A percentile compares a stretch with the other conserved stretches of the same genome.
Evolutionary conservation across 2,329 filamentous ascomycete genomes (phyloP).

Genomic region (Acrocalymma vagum): DNA sequence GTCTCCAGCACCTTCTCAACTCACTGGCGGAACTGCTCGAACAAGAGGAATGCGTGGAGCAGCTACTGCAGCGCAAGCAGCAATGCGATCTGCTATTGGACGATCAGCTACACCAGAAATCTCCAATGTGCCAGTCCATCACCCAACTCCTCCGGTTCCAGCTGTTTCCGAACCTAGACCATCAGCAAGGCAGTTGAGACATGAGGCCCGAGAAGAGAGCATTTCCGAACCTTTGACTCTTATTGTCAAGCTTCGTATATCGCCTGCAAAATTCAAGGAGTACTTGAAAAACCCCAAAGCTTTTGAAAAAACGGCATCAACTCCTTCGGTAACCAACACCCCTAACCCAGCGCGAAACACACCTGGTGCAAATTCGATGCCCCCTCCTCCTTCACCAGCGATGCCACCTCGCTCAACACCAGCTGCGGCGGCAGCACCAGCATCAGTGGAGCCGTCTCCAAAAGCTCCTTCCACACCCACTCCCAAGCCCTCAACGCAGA

Average conservation of each 20-base stretch:
- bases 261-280: constrained; percentile 74
- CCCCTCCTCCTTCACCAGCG: constrained; percentile 59
- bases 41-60: constrained; percentile 90
- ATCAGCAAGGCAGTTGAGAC: constrained; percentile 65
- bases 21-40: constrained; percentile 78
- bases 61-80: constrained; percentile 83
- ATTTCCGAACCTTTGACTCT: constrained; percentile 69
- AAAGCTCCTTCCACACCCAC: constrained; percentile 48
- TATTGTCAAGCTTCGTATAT: constrained; percentile 78
- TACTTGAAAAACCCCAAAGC: constrained; percentile 65
- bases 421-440: constrained; percentile 19
- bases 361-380: constrained; percentile 64
- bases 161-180: constrained; percentile 81
- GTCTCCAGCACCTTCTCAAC: constrained; percentile 77
- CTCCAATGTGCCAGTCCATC: constrained; percentile 61
- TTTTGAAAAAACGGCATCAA: constrained; percentile 51
- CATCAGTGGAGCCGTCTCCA: constrained; percentile 39
- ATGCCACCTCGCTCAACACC: constrained; percentile 45
- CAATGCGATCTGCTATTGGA: constrained; percentile 77
- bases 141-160: no score
- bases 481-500: constrained; percentile 34
- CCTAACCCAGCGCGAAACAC: constrained; percentile 59
- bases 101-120: constrained; percentile 92
- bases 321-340: constrained; percentile 55
- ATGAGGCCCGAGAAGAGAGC: constrained; percentile 80